A percentile compares a stretch with the other conserved stretches of the same genome.
phyloP scores from a whole-genome alignment of 352 stramenopile genomes.

The Blastocystis sp. region DNA sequence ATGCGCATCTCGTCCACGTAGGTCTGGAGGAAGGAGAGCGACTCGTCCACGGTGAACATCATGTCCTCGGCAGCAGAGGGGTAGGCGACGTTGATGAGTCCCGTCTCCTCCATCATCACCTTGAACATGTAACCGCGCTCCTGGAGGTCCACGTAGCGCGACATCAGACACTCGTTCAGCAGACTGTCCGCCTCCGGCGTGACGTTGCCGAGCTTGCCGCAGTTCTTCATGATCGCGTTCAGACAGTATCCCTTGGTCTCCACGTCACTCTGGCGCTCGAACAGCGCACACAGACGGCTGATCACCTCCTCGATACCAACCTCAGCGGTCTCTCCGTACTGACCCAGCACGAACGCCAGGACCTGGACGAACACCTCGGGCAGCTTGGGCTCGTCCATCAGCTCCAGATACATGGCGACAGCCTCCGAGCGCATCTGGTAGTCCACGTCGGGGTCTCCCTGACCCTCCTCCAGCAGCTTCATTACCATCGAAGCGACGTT shows the following conservation, averaged over 20 bases:
- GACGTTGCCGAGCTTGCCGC: slow-evolving; percentile 81
- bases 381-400: slow-evolving; percentile 82
- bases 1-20: slow-evolving; percentile 73
- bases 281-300: slow-evolving; percentile 81
- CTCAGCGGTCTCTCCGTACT: slow-evolving; percentile 93
- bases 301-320: slow-evolving; percentile 83
- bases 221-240: slow-evolving; percentile 91
- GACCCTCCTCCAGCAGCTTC: slow-evolving; percentile 89
- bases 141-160: slow-evolving; percentile 85
- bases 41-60: slow-evolving; percentile 74
- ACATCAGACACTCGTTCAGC: slow-evolving; percentile 89
- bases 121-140: slow-evolving; percentile 97
- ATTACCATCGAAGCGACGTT: slow-evolving; percentile 93
- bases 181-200: slow-evolving; percentile 76
- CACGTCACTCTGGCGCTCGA: slow-evolving; percentile 65
- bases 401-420: slow-evolving; percentile 86
- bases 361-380: slow-evolving; percentile 87
- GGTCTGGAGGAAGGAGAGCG: slow-evolving; percentile 70
- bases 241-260: slow-evolving; percentile 84
- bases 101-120: slow-evolving; percentile 74
- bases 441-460: slow-evolving; percentile 87
- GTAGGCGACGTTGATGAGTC: slow-evolving; percentile 67
- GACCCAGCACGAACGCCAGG: slow-evolving; percentile 93
- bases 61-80: slow-evolving; percentile 76
- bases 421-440: slow-evolving; percentile 86